Percentiles rank a stretch among this genome's conserved stretches.
phyloP scores from a whole-genome alignment of 371 early-diverging fungal species.

The Mycotypha africana region DNA sequence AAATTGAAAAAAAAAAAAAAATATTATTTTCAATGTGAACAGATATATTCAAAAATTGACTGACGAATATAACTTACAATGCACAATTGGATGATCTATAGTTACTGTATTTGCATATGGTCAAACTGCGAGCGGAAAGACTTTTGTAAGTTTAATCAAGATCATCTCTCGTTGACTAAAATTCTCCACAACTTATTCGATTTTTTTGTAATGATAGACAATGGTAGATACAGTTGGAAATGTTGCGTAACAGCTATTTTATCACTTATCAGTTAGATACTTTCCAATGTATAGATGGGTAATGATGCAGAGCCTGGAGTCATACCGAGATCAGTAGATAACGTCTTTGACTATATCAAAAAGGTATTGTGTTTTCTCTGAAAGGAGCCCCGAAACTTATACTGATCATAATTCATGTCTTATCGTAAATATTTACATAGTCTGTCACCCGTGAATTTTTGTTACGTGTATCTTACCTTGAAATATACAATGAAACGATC shows the following conservation, averaged over 20 bases:
- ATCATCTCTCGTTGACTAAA: too few species aligned
- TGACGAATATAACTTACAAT: too few species aligned
- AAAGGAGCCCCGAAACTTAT: not conserved
- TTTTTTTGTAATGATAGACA: too few species aligned
- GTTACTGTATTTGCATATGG: conserved; percentile 77
- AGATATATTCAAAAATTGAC: too few species aligned
- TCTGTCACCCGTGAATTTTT: conserved; percentile 68
- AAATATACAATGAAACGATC: conserved; percentile 95
- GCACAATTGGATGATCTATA: conserved; percentile 6
- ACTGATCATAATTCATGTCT: not conserved
- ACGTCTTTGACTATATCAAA: conserved; percentile 49
- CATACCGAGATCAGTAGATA: conserved; percentile 45
- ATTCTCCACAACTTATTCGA: too few species aligned
- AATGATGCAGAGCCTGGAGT: conserved; percentile 51
- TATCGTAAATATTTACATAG: conserved; percentile 9
- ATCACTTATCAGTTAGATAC: not conserved
- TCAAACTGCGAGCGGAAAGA: conserved; percentile 84
- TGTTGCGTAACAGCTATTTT: not conserved
- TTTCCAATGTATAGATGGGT: conserved; percentile 22
- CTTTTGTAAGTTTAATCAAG: conserved; percentile 43
- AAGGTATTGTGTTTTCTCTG: conserved; percentile 22
- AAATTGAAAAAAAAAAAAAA: too few species aligned
- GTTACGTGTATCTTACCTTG: conserved; percentile 89
- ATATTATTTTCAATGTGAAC: too few species aligned
- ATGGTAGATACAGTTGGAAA: conserved; percentile 21